Conservation (phyloP, 305 asterid species). For the Fraxinus nigra region DNA sequence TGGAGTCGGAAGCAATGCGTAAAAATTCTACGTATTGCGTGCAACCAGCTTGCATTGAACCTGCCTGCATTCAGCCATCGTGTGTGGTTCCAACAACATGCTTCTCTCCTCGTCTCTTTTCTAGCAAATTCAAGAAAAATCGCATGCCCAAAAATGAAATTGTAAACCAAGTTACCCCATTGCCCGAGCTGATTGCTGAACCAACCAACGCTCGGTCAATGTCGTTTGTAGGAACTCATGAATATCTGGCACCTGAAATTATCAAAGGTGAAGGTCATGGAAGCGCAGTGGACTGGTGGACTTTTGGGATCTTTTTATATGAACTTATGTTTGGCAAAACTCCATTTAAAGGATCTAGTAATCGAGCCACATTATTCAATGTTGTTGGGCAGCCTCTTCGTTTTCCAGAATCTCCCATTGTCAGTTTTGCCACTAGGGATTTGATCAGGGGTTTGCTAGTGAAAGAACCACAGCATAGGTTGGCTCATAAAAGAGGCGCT, state of each 20-base stretch:
- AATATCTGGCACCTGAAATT: conserved; percentile 75
- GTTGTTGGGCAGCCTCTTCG: conserved; percentile 82
- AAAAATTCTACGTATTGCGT: conserved; percentile 48
- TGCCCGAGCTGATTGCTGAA: conserved; percentile 76
- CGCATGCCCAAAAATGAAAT: conserved; percentile 52
- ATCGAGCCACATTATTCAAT: conserved; percentile 70
- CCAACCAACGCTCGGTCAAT: conserved; percentile 78
- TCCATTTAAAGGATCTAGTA: conserved; percentile 75
- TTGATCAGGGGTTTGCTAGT: conserved; percentile 70
- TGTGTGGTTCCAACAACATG: conserved; percentile 68
- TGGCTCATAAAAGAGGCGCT: conserved; percentile 79
- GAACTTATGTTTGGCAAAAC: conserved; percentile 73
- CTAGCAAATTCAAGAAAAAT: conserved; percentile 58
- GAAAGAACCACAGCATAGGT: conserved; percentile 71
- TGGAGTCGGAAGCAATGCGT: conserved; percentile 41
- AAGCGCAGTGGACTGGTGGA: conserved; percentile 90
- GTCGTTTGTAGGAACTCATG: conserved; percentile 86
- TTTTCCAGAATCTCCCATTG: conserved; percentile 70
- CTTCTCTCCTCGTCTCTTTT: conserved; percentile 61
- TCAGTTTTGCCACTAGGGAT: conserved; percentile 76
- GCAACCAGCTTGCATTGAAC: conserved; percentile 67
- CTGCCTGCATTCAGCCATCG: conserved; percentile 65
- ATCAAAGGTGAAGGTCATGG: conserved; percentile 92
- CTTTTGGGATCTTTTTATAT: conserved; percentile 67
- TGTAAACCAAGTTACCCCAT: conserved; percentile 59